Evolutionary conservation across 1,284 basidiomycete genomes (phyloP), one percentile per base, ranked within the genome.

Genomic region (Gomphus sp.): DNA sequence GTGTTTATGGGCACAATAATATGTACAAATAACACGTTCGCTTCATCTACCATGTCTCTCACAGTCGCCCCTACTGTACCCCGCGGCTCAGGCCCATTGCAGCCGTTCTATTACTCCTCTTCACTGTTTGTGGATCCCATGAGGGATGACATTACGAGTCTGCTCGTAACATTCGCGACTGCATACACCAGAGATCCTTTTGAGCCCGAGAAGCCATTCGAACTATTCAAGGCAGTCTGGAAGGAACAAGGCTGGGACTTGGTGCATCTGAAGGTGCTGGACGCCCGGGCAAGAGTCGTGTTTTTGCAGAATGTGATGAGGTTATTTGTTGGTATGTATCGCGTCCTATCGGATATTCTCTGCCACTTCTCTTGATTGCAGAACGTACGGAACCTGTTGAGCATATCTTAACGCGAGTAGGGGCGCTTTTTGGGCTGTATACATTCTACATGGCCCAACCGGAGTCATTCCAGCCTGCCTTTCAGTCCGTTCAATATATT

Each of bases 41-140:
- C 22, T 22, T 22, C 22, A 22, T 22, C 22, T 1, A 22, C 22
- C 43, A 58, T 58, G 57, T 44, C 50, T 18, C 43, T 58, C 34
- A 45, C 50, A 16, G 41, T 52, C 14, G 22, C 57, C 11, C 57
- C 57, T 16, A 44, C 57, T 28, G 51, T 53, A 18, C 6, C 50
- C 8, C 57, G 50, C 18, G 50, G 57, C 22, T 28, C 57, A n/a
- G 50, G 31, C 16, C 57, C 49, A 5, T 44, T 78, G 3, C 88
- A 91, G 65, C 86, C 86, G 0, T 72, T 76, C 22, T 90, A 86
- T 68, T 90, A 89, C 65, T 87, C 87, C 0, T 89, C 87, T 2
- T 87, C 85, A 0, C 67, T 85, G 28, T 91, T 83, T 69, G 80
- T 88, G 6, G 69, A 77, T 8, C 72, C 81, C n/a, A 73, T 86